Conservation (phyloP, 75 land plant species). For the Larix kaempferi region DNA sequence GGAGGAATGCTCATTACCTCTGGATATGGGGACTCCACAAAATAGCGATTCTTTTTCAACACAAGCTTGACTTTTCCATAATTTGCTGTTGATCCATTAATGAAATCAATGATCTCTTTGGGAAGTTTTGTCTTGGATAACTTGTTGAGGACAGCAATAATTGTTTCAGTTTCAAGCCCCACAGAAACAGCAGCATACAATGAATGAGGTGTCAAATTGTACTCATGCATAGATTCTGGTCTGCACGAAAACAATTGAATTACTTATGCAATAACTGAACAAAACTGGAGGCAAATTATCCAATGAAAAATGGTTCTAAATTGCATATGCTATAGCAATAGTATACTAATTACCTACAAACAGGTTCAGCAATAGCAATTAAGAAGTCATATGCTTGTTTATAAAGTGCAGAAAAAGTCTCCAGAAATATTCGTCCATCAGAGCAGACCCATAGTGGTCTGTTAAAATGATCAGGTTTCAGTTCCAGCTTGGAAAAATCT, state of each 20-base stretch:
- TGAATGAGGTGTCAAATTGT: conserved; percentile 95
- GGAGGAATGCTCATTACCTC: conserved; percentile 42
- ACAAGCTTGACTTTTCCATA: conserved; percentile 99
- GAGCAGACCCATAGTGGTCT: conserved; percentile 98
- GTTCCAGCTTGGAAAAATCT: conserved; percentile 87
- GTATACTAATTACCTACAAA: conserved; percentile 62
- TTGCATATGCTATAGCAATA: not conserved
- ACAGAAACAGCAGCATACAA: conserved; percentile 99
- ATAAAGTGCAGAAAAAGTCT: conserved; percentile 90
- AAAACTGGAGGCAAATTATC: not conserved
- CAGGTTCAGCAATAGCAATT: conserved; percentile 98
- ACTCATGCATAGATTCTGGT: conserved; percentile 97
- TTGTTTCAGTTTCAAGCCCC: conserved; percentile 95
- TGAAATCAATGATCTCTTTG: conserved; percentile 85
- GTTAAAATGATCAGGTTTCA: conserved; percentile 87
- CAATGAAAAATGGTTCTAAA: not conserved
- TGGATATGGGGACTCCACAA: conserved; percentile 90
- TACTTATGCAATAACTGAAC: not conserved
- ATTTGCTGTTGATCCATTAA: conserved; percentile 85
- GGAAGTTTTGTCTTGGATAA: conserved; percentile 95
- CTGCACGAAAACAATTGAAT: conserved; percentile 26
- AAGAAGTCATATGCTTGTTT: conserved; percentile 98
- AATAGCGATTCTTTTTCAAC: conserved; percentile 92
- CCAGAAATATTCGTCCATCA: conserved; percentile 92
- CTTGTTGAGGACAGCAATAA: conserved; percentile 77